Percentiles rank a stretch among this genome's conserved stretches.
phyloP scores from a whole-genome alignment of 2,329 filamentous ascomycete species.

The Aspergillus sclerotialis region DNA sequence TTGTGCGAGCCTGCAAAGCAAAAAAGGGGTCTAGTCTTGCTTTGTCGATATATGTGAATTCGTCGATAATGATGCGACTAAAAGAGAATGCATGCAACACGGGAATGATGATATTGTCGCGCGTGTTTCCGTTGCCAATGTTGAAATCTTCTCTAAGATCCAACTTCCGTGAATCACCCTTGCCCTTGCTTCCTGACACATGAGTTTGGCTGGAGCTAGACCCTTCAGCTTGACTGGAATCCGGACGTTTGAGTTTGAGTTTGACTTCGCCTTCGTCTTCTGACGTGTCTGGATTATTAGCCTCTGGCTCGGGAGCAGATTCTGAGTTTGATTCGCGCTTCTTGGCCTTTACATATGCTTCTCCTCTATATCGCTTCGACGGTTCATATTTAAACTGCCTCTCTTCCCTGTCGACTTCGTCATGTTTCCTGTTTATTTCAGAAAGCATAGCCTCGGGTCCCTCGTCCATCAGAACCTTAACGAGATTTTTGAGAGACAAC shows the following conservation, averaged over 20 bases:
- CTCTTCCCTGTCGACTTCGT: conserved; percentile 29
- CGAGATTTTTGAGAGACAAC: conserved; percentile 35
- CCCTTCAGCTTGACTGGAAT: background rate
- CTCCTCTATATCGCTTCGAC: conserved; percentile 24
- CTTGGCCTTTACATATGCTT: conserved; percentile 16
- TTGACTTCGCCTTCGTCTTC: conserved; percentile 6
- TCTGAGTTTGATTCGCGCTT: background rate
- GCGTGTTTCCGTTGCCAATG: conserved; percentile 6
- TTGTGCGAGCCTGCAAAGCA: conserved; percentile 43
- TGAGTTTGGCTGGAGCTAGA: too few species aligned
- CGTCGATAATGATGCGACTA: conserved; percentile 56
- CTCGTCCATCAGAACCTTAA: conserved; percentile 26
- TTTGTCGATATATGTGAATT: conserved; percentile 52
- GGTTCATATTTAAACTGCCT: conserved; percentile 32
- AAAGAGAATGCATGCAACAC: conserved; percentile 56
- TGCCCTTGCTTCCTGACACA: too few species aligned
- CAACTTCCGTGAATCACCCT: conserved; percentile 5
- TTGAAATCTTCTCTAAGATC: conserved; percentile 18
- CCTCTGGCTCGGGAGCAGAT: conserved; percentile 3
- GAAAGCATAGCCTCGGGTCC: conserved; percentile 28
- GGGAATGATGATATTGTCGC: conserved; percentile 20
- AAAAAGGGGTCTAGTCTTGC: conserved; percentile 38
- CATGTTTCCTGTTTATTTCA: conserved; percentile 17
- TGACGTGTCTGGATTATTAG: conserved; percentile 10
- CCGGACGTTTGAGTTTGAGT: conserved; percentile 4